Evolutionary conservation across 2,329 filamentous ascomycete species (phyloP).

Genomic region (Colletotrichum spaethianum): DNA sequence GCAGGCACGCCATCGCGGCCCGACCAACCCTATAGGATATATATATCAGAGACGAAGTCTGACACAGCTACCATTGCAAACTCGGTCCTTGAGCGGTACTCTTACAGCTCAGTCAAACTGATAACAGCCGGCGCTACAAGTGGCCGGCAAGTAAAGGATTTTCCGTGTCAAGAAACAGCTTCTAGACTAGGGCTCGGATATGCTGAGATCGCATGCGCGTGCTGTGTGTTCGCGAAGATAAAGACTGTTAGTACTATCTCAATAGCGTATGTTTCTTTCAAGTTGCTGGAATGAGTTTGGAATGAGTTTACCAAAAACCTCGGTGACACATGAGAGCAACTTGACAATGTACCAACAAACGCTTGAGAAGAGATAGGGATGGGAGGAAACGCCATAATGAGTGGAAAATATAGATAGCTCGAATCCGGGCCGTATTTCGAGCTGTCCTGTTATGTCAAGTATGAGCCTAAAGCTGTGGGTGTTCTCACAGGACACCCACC

Average conservation of each 20-base stretch:
- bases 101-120: too few species aligned
- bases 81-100: background rate
- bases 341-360: background rate
- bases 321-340: background rate
- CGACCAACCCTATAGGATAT: background rate
- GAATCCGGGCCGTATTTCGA: background rate
- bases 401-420: background rate
- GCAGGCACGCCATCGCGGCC: background rate
- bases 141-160: background rate
- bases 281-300: background rate
- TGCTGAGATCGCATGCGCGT: background rate
- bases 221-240: background rate
- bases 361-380: background rate
- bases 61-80: background rate
- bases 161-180: background rate
- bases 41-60: background rate
- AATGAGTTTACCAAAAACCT: background rate
- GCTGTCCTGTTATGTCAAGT: background rate
- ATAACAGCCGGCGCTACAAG: background rate
- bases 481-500: background rate
- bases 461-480: background rate
- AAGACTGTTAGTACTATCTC: background rate
- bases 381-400: background rate
- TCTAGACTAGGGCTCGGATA: background rate
- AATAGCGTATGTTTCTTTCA: too few species aligned